Base-by-base conservation (phyloP, 345 rosid species). In the Ceriops tagal region DNA sequence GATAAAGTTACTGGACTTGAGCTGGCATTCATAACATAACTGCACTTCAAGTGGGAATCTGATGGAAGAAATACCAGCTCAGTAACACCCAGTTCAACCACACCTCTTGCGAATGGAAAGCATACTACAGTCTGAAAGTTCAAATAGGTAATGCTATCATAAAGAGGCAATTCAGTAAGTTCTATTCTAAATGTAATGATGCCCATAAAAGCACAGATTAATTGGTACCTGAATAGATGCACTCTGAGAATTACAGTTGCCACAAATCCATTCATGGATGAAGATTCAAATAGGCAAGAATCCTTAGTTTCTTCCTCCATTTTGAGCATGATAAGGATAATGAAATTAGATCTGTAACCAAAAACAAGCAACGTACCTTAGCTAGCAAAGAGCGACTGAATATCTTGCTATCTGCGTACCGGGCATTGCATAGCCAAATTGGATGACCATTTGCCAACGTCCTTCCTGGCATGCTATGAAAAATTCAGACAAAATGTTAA, bases 371-470 rank as follows among this genome's bases (percentile, higher is more conserved):
- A 62, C 71, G 51, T 67, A 93, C 98, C 90, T 96, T 92, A 34
- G 99, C 99, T 34, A 96, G 90, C 63, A 96, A 87, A 46, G 98
- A 92, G 31, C 98, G 99, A 66, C 78, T 86, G 72, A 96, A 96
- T 53, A 86, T 81, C 80, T 90, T 92, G 77, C 87, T 89, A 62
- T 87, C 97, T n/a, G 97, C 93, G 85, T 59, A 77, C 67, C 81
- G 87, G 73, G 98, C 97, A 75, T 92, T 87, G 85, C 85, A 85
- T 19, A 96, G 79, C 99, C 99, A 96, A 53, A 84, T 73, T 18
- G 87, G 88, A 64, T 80, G 72, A 55, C 83, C 88, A 61, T 65
- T 86, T 10, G 86, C 84, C 2, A 89, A 80, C 1, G 93, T 68
- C 72, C 84, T 81, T 79, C 99, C 99, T 6, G 99, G 98, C 77